Conservation (phyloP, 2,329 filamentous ascomycete genomes). For the Ophiocordyceps australis region DNA sequence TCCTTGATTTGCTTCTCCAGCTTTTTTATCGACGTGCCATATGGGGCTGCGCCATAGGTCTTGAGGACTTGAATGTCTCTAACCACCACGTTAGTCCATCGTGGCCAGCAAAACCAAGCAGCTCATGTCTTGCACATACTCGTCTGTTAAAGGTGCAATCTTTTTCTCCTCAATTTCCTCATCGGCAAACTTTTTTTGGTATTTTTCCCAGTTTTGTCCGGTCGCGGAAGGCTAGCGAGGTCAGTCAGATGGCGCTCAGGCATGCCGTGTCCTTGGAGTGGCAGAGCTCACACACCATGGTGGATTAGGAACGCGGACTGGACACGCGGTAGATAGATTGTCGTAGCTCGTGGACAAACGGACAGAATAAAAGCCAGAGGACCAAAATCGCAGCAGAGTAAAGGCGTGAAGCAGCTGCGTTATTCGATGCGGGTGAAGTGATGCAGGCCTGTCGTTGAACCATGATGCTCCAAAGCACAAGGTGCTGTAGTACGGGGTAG, state of each 20-base stretch:
- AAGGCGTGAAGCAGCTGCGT: no score
- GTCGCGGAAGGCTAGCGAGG: conserved; percentile 68
- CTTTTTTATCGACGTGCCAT: conserved; percentile 85
- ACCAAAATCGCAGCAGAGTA: no score
- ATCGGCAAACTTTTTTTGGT: conserved; percentile 90
- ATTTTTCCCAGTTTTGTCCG: conserved; percentile 95
- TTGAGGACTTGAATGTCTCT: conserved; percentile 99
- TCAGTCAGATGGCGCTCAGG: conserved; percentile 7
- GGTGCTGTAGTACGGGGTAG: no score
- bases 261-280: conserved; percentile 3
- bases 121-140: conserved; percentile 40
- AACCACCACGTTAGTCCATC: conserved; percentile 8
- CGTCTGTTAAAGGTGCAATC: conserved; percentile 90
- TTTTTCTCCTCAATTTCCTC: conserved; percentile 99
- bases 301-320: no score
- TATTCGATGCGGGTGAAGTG: no score
- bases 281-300: conserved; percentile 26
- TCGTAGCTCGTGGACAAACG: no score
- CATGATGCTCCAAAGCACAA: no score
- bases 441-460: no score
- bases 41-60: conserved; percentile 94
- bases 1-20: conserved; percentile 99
- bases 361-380: no score
- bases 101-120: conserved; percentile 1
- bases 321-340: no score